Base-by-base conservation (phyloP, 805 yeast species). In the Lachancea kluyveri region DNA sequence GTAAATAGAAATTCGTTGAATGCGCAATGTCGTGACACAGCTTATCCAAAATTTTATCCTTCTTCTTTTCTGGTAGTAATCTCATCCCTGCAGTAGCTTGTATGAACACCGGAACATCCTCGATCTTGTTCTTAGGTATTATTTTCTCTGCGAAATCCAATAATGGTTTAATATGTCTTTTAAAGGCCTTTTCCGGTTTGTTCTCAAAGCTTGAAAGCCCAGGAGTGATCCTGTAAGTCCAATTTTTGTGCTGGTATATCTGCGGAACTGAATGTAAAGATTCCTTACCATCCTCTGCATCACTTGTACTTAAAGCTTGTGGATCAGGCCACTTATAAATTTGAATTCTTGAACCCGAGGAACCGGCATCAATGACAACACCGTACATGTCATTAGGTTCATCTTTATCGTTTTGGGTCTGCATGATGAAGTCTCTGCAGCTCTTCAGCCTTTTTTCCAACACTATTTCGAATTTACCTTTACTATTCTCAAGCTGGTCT, bases 61-160 rank as follows among this genome's bases (percentile, higher is more conserved):
- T 78, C 28, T 72, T 70, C 11, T 60, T 54, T 20, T 65, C 64
- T 0, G 80, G 74, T 26, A 90, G 52, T 24, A 92, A 60, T 40
- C 98, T 70, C 95, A 92, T 86, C 2, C 98, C 98, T 4, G 98
- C 98, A 0, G 98, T 92, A 3, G 97, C 94, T 44, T 84, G 74
- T n/a, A 92, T 73, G 45, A 77, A 92, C 1, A 92, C 70, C 0
- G 98, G 97, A 0, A 97, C 90, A 4, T 72, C 71, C 1, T 54
- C 39, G 42, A 76, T 73, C 33, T 71, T 65, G 0, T 68, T 68
- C 18, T 52, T 47, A 0, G 97, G 97, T 6, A 92, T 74, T 14
- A 81, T 70, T 4, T 59, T 54, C 44, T 74, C 71, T 0, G 96
- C 96, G 53, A 76, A 75, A 27, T 72, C 64, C 11, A 88, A 63